These are phyloP conservation scores for Ophiostoma tasmaniense DNA, from an alignment of 2,329 filamentous ascomycete species.

Conservation along the genomic window DNA sequence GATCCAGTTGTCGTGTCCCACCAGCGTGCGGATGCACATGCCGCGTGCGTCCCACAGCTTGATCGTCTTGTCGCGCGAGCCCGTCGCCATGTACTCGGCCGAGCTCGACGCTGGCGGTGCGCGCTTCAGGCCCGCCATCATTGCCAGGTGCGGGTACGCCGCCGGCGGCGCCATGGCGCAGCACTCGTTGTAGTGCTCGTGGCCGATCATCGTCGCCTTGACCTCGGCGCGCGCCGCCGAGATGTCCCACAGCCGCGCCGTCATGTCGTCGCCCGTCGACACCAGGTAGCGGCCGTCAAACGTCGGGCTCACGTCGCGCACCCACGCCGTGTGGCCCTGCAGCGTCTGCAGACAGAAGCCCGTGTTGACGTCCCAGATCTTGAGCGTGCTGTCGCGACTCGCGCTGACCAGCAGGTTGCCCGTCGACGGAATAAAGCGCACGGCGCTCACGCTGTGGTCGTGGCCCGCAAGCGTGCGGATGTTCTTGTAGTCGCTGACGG, in stretches of 20 bases:
- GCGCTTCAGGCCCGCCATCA: conserved; percentile 75
- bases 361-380: conserved; percentile 88
- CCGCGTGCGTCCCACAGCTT: conserved; percentile 82
- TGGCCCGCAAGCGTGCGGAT: conserved; percentile 85
- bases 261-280: conserved; percentile 75
- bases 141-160: conserved; percentile 67
- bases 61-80: conserved; percentile 83
- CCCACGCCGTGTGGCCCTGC: conserved; percentile 78
- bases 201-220: conserved; percentile 72
- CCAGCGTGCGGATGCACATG: conserved; percentile 71
- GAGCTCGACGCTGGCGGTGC: conserved; percentile 63
- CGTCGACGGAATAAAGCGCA: conserved; percentile 78
- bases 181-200: conserved; percentile 81
- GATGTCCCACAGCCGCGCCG: conserved; percentile 77
- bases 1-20: conserved; percentile 93
- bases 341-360: conserved; percentile 91
- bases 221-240: conserved; percentile 56
- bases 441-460: conserved; percentile 82
- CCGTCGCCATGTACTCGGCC: conserved; percentile 84
- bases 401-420: conserved; percentile 81
- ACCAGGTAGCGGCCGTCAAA: conserved; percentile 75
- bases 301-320: conserved; percentile 78
- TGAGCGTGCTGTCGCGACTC: conserved; percentile 73
- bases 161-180: conserved; percentile 76
- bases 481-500: conserved; percentile 87